Conservation (phyloP, 345 rosid genomes). For the Sisymbrium irio region DNA sequence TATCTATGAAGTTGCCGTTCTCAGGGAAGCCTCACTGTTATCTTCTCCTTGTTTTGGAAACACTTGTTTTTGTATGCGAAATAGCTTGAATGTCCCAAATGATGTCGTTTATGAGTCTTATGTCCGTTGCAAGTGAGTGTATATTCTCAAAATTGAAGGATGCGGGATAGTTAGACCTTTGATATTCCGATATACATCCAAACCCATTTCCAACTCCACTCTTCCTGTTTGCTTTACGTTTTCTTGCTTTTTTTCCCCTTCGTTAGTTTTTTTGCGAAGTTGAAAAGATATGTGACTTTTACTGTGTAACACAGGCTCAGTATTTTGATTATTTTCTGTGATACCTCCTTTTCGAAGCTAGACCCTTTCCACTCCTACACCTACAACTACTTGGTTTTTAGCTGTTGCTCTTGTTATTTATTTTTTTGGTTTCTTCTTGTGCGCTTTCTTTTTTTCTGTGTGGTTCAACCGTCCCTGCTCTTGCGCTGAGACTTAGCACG, state of each 20-base stretch:
- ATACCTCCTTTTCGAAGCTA: not conserved
- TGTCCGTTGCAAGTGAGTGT: not conserved
- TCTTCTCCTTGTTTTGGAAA: not conserved
- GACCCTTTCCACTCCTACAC: conserved; percentile 7
- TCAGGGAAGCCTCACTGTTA: not conserved
- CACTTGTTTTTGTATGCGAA: not conserved
- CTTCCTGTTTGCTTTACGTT: not conserved
- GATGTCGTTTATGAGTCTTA: not conserved
- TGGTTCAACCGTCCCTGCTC: not conserved
- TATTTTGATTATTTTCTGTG: conserved; percentile 5
- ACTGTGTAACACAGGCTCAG: not conserved
- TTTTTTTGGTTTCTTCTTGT: too few relatives aligned
- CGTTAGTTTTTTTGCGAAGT: not conserved
- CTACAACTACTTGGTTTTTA: not conserved
- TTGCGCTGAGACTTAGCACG: conserved; percentile 25
- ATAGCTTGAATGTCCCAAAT: not conserved
- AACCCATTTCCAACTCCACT: conserved; percentile 1
- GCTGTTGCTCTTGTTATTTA: conserved; percentile 15
- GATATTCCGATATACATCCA: not conserved
- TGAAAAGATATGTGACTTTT: too few relatives aligned
- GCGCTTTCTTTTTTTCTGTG: not conserved
- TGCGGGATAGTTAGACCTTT: not conserved
- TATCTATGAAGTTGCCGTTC: not conserved
- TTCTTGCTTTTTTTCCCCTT: not conserved
- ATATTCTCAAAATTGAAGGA: not conserved